Conservation (phyloP, 768 basidiomycete genomes). For the Suillus occidentalis region DNA sequence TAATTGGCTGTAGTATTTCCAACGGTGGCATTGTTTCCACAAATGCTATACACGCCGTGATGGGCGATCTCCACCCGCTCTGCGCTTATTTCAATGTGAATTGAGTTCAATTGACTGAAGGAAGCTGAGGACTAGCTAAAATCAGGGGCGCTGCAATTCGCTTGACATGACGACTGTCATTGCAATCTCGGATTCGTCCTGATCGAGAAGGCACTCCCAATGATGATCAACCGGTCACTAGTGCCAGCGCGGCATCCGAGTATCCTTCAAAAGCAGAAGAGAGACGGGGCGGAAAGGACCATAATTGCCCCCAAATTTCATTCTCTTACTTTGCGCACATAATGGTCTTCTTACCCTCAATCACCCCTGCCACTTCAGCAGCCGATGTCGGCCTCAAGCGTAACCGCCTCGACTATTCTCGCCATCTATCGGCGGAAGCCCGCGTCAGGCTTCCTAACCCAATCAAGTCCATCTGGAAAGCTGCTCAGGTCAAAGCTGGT, state of each 20-base stretch:
- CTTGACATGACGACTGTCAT: not conserved
- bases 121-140: not conserved
- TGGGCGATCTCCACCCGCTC: not conserved
- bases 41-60: not conserved
- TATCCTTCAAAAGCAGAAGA: slow-evolving; percentile 2
- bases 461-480: slow-evolving; percentile 39
- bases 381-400: slow-evolving; percentile 20
- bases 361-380: slow-evolving; percentile 12
- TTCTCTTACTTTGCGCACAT: not conserved
- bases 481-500: slow-evolving; percentile 32
- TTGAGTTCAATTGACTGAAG: not conserved
- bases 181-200: not conserved
- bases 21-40: no score
- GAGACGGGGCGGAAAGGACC: not conserved
- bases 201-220: not conserved
- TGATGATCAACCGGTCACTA: no score
- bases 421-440: slow-evolving; percentile 37
- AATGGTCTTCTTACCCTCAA: slow-evolving; percentile 30
- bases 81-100: not conserved
- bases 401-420: slow-evolving; percentile 30
- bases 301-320: not conserved
- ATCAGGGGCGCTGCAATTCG: not conserved
- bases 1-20: not conserved
- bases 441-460: slow-evolving; percentile 34
- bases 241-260: not conserved